Conservation (phyloP, 495 filamentous ascomycete genomes). For the Neurospora sp. region DNA sequence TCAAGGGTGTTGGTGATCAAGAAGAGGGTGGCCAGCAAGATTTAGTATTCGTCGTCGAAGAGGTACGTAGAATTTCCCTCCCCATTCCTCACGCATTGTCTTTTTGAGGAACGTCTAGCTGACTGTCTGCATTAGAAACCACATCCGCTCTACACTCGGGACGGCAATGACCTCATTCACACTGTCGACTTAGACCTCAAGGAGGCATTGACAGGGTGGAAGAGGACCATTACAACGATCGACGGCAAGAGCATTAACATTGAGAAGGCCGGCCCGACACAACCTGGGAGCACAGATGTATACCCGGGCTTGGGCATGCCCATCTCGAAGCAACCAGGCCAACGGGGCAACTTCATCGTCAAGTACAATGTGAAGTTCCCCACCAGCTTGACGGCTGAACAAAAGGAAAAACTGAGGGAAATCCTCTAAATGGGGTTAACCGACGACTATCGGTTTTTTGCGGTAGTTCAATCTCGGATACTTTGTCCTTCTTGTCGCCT, state of each 20-base stretch:
- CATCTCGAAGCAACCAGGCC: slow-evolving; percentile 72
- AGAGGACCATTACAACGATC: slow-evolving; percentile 81
- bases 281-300: slow-evolving; percentile 66
- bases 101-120: neutral
- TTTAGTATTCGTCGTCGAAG: slow-evolving; percentile 84
- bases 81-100: neutral
- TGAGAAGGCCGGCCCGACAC: slow-evolving; percentile 70
- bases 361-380: slow-evolving; percentile 89
- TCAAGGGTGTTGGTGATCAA: slow-evolving; percentile 89
- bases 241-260: slow-evolving; percentile 76
- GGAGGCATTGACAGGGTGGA: slow-evolving; percentile 94
- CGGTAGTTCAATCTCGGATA: neutral
- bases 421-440: slow-evolving; percentile 43
- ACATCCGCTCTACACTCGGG: slow-evolving; percentile 70
- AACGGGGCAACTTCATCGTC: slow-evolving; percentile 82
- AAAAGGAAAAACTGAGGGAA: slow-evolving; percentile 71
- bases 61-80: slow-evolving; percentile 49
- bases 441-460: neutral
- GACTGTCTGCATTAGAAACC: slow-evolving; percentile 51
- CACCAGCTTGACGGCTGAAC: slow-evolving; percentile 54
- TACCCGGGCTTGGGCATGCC: slow-evolving; percentile 88
- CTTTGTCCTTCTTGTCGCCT: neutral
- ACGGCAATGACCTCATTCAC: slow-evolving; percentile 74
- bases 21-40: slow-evolving; percentile 97
- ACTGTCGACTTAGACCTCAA: slow-evolving; percentile 79